A percentile compares a stretch with the other conserved stretches of the same genome.
Conservation (phyloP, 176 grass and related monocot species). For the Urochloa ruziziensis region DNA sequence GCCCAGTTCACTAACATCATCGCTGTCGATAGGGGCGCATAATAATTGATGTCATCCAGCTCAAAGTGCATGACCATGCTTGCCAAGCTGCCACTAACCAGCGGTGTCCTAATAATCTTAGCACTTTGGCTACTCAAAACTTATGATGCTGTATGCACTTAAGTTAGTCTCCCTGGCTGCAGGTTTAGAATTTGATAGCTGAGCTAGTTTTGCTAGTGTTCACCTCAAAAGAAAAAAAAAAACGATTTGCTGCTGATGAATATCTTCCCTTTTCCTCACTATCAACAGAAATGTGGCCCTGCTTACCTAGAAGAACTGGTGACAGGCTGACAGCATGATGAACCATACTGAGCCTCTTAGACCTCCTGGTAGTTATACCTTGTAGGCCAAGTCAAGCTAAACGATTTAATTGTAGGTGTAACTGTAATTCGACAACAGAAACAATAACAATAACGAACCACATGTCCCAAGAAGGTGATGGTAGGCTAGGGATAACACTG, state of each 20-base stretch:
- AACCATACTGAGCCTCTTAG: constrained; percentile 1
- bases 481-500: not conserved
- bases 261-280: not conserved
- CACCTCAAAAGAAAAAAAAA: constrained; percentile 21
- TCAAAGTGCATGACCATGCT: constrained; percentile 32
- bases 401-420: constrained; percentile 15
- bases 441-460: not conserved
- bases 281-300: not conserved
- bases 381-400: constrained; percentile 14
- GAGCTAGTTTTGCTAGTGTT: not conserved
- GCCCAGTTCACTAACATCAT: constrained; percentile 10
- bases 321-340: constrained; percentile 11
- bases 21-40: not conserved
- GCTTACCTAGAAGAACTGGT: not conserved
- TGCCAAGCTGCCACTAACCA: constrained; percentile 1
- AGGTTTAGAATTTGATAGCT: constrained; percentile 3
- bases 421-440: not conserved
- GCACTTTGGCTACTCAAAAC: constrained; percentile 8
- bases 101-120: not conserved
- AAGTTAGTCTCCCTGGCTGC: constrained; percentile 10
- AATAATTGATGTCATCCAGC: constrained; percentile 18
- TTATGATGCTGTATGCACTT: not conserved
- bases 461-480: not conserved
- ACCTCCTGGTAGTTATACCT: constrained; percentile 10
- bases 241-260: not conserved